Evolutionary conservation across 1,284 basidiomycete genomes (phyloP), one percentile per base, ranked within the genome.

Genomic region (Mycena sp.): DNA sequence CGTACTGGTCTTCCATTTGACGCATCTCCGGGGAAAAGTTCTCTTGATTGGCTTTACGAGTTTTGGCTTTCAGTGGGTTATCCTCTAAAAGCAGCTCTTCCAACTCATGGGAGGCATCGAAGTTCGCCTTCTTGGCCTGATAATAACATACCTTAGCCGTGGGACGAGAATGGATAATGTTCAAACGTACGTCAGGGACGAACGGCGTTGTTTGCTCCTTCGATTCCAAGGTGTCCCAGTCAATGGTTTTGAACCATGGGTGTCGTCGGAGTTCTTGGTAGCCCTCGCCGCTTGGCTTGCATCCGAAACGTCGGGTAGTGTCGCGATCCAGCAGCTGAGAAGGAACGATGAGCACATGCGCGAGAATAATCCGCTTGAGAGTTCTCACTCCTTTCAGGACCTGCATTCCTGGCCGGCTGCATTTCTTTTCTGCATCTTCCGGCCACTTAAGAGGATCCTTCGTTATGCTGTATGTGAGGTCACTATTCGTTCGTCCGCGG

Each of bases 41-140:
- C 67, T 98, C 96, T 65, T 96, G 92, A 65, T 93, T 93, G 6
- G 90, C 91, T 76, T 97, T 98, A 55, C 97, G 86, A 68, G 94
- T 92, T 72, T 95, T 92, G 14, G 97, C 96, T 76, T 98, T 99
- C 57, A 99, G 82, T 49, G 97, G 97, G 73, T 99, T 99, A 74
- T 99, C 97, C 77, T 99, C 97, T 11, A 99, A 80, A 35, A 99
- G 77, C 40, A 99, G 81, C 79, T 99, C 97, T 74, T 99, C 97
- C 32, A 99, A 80, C 78, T 99, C 97, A 75, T 99, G 96, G 16
- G 97, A 98, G n/a, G 96, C 96, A 74, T 99, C 97, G 76, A 99
- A 99, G 77, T 99, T 99, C 21, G 97, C 95, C 77, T 97, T 97
- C 80, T 98, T 98, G 23, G 91, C 90, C 95, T 98, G 75, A 35